These are phyloP conservation scores for Bondarzewia mesenterica DNA, from an alignment of 1,284 basidiomycete species.

Conservation along the genomic window DNA sequence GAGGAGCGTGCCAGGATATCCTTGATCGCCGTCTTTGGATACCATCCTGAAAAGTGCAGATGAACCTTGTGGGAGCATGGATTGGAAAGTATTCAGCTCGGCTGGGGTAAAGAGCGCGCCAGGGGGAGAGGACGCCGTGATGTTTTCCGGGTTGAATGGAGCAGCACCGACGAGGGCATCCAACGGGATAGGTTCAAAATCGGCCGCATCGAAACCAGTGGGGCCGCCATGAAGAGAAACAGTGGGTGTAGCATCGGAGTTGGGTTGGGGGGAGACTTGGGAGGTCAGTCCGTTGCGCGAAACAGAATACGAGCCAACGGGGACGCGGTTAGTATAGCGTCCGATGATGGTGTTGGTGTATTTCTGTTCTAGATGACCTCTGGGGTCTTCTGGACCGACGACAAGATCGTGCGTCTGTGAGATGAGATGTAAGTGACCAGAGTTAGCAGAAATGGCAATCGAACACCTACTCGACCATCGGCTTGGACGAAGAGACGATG, in stretches of 20 bases:
- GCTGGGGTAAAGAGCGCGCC: constrained; percentile 48
- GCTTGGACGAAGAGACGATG: constrained; percentile 57
- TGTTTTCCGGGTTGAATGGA: constrained; percentile 29
- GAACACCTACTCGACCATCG: constrained; percentile 44
- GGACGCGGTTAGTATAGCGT: constrained; percentile 64
- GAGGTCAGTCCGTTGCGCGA: constrained; percentile 45
- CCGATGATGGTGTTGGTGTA: constrained; percentile 70
- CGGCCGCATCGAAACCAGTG: constrained; percentile 48
- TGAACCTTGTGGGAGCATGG: constrained; percentile 23
- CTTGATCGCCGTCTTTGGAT: constrained; percentile 61
- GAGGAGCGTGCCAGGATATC: constrained; percentile 53
- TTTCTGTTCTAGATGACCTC: constrained; percentile 49
- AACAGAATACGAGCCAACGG: constrained; percentile 44
- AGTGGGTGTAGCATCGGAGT: constrained; percentile 37
- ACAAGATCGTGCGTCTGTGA: constrained; percentile 65
- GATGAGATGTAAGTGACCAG: constrained; percentile 2
- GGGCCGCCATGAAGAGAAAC: constrained; percentile 70
- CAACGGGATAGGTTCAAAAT: constrained; percentile 40
- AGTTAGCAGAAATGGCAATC: constrained; percentile 2
- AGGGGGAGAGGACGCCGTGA: constrained; percentile 24
- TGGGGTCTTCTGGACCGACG: constrained; percentile 58
- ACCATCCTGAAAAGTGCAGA: constrained; percentile 47
- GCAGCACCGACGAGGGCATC: constrained; percentile 47
- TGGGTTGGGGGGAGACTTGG: constrained; percentile 33
- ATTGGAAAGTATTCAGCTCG: constrained; percentile 37